These are phyloP conservation scores for Oryza meridionalis DNA, from an alignment of 176 grass and related monocot genomes.

Conservation along the genomic window DNA sequence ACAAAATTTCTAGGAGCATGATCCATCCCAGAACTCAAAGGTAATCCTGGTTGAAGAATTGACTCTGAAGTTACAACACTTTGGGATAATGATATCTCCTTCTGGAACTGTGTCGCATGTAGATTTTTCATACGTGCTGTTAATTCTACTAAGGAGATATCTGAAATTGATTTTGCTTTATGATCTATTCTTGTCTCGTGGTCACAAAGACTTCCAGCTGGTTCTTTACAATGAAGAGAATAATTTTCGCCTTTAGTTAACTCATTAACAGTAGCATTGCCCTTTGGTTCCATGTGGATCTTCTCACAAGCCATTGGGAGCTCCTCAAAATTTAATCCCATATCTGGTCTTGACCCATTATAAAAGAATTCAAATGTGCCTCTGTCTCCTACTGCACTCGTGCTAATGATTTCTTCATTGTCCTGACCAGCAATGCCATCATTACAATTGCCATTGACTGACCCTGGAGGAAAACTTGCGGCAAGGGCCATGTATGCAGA, in stretches of 20 bases:
- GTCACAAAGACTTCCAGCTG: slow-evolving; percentile 30
- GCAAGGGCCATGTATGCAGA: slow-evolving; percentile 89
- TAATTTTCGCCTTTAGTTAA: slow-evolving; percentile 25
- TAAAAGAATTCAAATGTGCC: slow-evolving; percentile 36
- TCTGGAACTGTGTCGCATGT: slow-evolving; percentile 43
- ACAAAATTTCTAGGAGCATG: slow-evolving; percentile 35
- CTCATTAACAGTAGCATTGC: slow-evolving; percentile 33
- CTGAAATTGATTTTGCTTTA: slow-evolving; percentile 32
- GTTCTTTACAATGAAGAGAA: slow-evolving; percentile 37
- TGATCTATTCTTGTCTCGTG: slow-evolving; percentile 43
- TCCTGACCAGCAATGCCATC: slow-evolving; percentile 41
- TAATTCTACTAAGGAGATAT: slow-evolving; percentile 31
- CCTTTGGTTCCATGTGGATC: slow-evolving; percentile 25
- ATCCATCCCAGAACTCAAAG: slow-evolving; percentile 36
- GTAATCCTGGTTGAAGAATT: slow-evolving; percentile 41
- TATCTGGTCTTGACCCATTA: slow-evolving; percentile 35
- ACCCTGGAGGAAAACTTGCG: slow-evolving; percentile 59
- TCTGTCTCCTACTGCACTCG: slow-evolving; percentile 36
- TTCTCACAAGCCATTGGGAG: slow-evolving; percentile 37
- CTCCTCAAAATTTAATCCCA: slow-evolving; percentile 41
- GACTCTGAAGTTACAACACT: slow-evolving; percentile 39
- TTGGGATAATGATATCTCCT: slow-evolving; percentile 46
- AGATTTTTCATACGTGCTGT: slow-evolving; percentile 13
- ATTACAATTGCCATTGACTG: slow-evolving; percentile 34
- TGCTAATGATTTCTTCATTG: slow-evolving; percentile 45